These are phyloP conservation scores for Podospora sp. DNA, from an alignment of 495 filamentous ascomycete genomes.

Conservation along the genomic window DNA sequence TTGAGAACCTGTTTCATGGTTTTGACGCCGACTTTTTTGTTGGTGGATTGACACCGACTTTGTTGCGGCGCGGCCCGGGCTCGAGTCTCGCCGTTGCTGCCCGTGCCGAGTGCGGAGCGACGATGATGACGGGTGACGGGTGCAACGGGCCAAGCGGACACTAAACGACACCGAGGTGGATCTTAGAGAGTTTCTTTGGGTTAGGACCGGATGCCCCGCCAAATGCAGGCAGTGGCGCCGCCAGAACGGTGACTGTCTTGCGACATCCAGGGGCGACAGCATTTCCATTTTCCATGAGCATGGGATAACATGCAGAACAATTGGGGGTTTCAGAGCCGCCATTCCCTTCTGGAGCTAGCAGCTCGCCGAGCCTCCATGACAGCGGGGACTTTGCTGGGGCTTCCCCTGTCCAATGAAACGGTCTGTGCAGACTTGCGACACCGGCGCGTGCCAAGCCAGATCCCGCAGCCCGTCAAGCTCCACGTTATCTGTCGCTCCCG, in stretches of 20 bases:
- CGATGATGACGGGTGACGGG: background rate
- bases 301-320: background rate
- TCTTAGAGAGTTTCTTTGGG: background rate
- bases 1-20: background rate
- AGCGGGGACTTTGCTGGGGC: too few relatives aligned
- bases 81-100: background rate
- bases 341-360: background rate
- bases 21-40: background rate
- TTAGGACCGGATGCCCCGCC: background rate
- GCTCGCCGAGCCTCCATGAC: background rate
- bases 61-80: background rate
- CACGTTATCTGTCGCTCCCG: background rate
- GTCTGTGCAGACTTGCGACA: background rate
- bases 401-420: background rate
- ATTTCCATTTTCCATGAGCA: background rate
- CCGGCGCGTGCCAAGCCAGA: background rate
- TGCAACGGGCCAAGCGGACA: background rate
- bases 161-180: background rate
- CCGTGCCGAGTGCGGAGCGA: too few relatives aligned
- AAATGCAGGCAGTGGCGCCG: background rate
- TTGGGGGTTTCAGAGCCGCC: background rate
- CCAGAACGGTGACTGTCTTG: background rate
- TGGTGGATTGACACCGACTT: background rate
- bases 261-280: background rate
- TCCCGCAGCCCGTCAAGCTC: background rate